Base-by-base conservation (phyloP, 805 yeast genomes). In the Candida ipomoeae region DNA sequence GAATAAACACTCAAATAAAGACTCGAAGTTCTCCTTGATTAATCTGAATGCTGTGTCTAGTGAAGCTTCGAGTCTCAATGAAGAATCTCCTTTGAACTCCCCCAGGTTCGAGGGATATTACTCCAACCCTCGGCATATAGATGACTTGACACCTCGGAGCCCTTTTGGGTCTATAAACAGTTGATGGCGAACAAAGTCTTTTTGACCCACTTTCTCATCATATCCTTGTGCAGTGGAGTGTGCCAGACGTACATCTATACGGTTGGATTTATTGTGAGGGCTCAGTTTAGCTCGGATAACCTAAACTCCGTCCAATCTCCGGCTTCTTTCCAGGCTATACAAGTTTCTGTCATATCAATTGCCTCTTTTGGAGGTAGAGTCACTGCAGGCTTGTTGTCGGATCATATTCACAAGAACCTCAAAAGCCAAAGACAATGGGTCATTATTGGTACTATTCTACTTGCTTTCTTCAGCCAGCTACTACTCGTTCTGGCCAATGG, bases 211-310 rank as follows among this genome's bases (percentile, higher is more conserved):
- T 83, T 74, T 56, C 41, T 80, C 6, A 71, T 82, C n/a, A 69
- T 84, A 21, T 80, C 87, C 0, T 63, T 79, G 5, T 66, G 80
- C 40, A 79, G 84, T 60, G 84, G 88, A 1, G 70, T 82, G 40
- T 87, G 90, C 3, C 91, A 85, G 62, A 78, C 81, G 64, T 87
- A 85, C 61, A 85, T 87, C 26, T 87, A 76, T 60, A 78, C 87
- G 2, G 83, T 87, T 34, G 95, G 95, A 0, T 86, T 82, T 59
- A 75, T 87, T n/a, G 86, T 84, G 8, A 63, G 67, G 3, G 76
- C 78, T 2, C 78, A 73, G 51, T 63, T 60, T 46, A 54, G 62
- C 54, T 49, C 68, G 21, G 56, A 34, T 32, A n/a, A 38, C 13
- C 15, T 42, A 15, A 21, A 35, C 8, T 40, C 49, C 17, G 4